A percentile compares a stretch with the other conserved stretches of the same genome.
Evolutionary conservation across 352 stramenopile genomes (phyloP).

Genomic region (Thalassiosira ordinaria): DNA sequence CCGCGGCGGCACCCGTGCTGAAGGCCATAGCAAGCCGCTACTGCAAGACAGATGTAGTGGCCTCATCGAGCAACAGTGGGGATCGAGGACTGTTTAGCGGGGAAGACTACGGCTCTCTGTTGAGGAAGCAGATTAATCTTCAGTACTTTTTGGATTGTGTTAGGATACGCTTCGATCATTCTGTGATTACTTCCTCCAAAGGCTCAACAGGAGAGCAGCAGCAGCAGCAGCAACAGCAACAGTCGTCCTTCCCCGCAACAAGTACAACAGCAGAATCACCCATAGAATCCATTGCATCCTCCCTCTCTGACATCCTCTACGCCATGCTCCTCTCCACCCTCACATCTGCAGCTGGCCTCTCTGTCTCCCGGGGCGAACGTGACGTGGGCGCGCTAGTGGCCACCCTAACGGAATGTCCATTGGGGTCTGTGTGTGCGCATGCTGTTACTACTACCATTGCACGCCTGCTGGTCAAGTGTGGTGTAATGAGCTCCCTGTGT

Average conservation of each 20-base stretch:
- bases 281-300: conserved; percentile 62
- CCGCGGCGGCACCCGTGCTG: conserved; percentile 57
- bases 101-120: conserved; percentile 60
- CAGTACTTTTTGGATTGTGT: conserved; percentile 85
- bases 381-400: conserved; percentile 79
- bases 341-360: conserved; percentile 62
- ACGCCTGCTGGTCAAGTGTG: conserved; percentile 75
- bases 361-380: conserved; percentile 78
- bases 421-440: conserved; percentile 73
- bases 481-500: conserved; percentile 50
- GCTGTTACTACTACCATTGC: conserved; percentile 74
- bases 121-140: conserved; percentile 82
- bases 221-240: background rate
- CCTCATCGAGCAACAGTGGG: conserved; percentile 25
- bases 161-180: conserved; percentile 68
- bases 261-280: conserved; percentile 15
- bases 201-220: background rate
- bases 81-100: conserved; percentile 19
- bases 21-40: conserved; percentile 66
- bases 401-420: conserved; percentile 76
- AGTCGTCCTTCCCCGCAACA: background rate
- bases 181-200: conserved; percentile 20
- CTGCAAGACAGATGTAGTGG: conserved; percentile 35
- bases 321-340: conserved; percentile 79
- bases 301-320: conserved; percentile 73